Evolutionary conservation across 345 rosid species (phyloP).

Genomic region (Diplotaxis tenuifolia): DNA sequence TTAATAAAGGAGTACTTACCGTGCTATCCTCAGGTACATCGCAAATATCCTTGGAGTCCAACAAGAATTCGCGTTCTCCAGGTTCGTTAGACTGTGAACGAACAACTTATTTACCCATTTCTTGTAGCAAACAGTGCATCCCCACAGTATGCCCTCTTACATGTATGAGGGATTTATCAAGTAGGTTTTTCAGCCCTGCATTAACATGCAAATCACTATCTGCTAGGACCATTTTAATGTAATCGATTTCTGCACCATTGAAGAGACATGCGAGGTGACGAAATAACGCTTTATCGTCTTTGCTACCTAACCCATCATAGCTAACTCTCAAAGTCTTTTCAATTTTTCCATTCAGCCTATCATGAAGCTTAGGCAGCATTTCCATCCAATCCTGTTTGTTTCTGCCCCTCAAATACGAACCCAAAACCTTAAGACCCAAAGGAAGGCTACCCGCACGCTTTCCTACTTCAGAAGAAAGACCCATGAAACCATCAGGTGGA

Average conservation of each 20-base stretch:
- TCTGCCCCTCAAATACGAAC: background rate
- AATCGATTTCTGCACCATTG: background rate
- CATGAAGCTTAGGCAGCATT: background rate
- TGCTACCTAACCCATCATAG: background rate
- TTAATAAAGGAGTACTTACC: background rate
- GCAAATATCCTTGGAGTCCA: background rate
- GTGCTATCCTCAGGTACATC: background rate
- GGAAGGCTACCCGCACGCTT: background rate
- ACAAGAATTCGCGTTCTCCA: background rate
- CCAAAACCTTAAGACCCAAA: conserved; percentile 2
- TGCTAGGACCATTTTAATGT: background rate
- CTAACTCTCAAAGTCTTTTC: background rate
- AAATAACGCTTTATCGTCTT: background rate
- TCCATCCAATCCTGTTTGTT: background rate
- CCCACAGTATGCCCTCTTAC: background rate
- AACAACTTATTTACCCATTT: background rate
- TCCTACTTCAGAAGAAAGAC: background rate
- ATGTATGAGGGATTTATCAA: conserved; percentile 1
- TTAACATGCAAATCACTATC: background rate
- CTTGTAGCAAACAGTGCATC: conserved; percentile 2
- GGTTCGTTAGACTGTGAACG: background rate
- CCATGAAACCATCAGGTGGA: background rate
- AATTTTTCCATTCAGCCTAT: background rate
- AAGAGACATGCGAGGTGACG: conserved; percentile 4
- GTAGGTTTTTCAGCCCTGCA: background rate